Evolutionary conservation across 1,284 basidiomycete species (phyloP).

Genomic region (Ceratobasidium sp.): DNA sequence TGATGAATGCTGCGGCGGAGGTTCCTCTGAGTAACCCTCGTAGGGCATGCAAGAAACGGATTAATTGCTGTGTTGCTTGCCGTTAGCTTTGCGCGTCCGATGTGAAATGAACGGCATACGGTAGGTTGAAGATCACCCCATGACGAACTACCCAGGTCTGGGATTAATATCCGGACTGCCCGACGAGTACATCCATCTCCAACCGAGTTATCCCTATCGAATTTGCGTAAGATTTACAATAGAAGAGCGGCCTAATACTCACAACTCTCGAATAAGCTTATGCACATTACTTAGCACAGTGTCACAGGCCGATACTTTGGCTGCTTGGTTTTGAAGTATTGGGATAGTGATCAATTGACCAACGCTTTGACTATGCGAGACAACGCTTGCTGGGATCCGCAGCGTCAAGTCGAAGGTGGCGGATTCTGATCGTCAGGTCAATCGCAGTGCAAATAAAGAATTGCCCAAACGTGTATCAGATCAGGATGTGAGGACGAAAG

Average conservation of each 20-base stretch:
- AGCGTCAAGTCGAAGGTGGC: slow-evolving; percentile 27
- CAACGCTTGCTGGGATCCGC: slow-evolving; percentile 16
- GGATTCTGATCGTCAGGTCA: slow-evolving; percentile 55
- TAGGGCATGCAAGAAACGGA: slow-evolving; percentile 77
- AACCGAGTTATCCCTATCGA: not conserved
- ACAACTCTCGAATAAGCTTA: slow-evolving; percentile 28
- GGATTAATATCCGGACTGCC: slow-evolving; percentile 74
- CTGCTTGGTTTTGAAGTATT: not conserved
- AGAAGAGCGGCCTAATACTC: not conserved
- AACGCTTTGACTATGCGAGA: slow-evolving; percentile 34
- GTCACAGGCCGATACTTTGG: slow-evolving; percentile 8
- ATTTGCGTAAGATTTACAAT: slow-evolving; percentile 7
- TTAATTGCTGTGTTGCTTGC: slow-evolving; percentile 67
- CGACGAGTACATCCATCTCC: slow-evolving; percentile 5
- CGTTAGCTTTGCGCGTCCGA: not conserved
- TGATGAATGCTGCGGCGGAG: slow-evolving; percentile 74
- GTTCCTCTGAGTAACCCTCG: slow-evolving; percentile 70
- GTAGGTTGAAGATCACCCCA: slow-evolving; percentile 70
- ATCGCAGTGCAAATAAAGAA: slow-evolving; percentile 57
- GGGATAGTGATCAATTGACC: slow-evolving; percentile 38
- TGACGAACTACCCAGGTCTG: slow-evolving; percentile 74
- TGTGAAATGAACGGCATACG: slow-evolving; percentile 26
- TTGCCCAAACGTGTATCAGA: not conserved
- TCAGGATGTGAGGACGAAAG: too few relatives aligned
- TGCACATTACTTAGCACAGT: slow-evolving; percentile 20